Evolutionary conservation across 495 filamentous ascomycete species (phyloP).

Genomic region (Hyaloscypha finlandica): DNA sequence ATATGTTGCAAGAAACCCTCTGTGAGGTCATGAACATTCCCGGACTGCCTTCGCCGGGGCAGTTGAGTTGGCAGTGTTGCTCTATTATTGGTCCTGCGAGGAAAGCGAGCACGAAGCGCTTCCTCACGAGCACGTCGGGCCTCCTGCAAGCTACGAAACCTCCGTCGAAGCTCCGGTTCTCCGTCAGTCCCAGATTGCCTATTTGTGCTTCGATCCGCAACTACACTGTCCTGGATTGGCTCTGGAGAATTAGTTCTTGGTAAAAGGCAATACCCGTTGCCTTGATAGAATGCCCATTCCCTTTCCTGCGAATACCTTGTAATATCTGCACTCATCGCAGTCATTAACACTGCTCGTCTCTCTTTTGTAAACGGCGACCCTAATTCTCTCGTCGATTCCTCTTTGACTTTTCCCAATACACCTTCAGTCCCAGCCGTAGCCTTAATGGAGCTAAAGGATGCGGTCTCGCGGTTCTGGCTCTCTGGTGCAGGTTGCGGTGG

Average conservation of each 20-base stretch:
- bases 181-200: too few relatives aligned
- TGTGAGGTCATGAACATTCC: too few relatives aligned
- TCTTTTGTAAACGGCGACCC: neutral
- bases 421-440: neutral
- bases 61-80: too few relatives aligned
- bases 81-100: too few relatives aligned
- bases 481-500: neutral
- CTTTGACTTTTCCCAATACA: neutral
- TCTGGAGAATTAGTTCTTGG: neutral
- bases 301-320: neutral
- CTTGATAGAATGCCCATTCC: conserved; percentile 5
- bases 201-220: neutral
- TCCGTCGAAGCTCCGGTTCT: too few relatives aligned
- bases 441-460: neutral
- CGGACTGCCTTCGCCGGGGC: too few relatives aligned
- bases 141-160: too few relatives aligned
- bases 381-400: neutral
- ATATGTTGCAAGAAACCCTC: too few relatives aligned
- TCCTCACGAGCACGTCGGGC: too few relatives aligned
- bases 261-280: neutral
- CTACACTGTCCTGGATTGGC: neutral
- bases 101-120: too few relatives aligned
- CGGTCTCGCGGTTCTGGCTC: neutral
- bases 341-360: neutral
- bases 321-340: conserved; percentile 9